Base-by-base conservation (phyloP, 352 stramenopile genomes). In the Globisporangium cylindrosporum region DNA sequence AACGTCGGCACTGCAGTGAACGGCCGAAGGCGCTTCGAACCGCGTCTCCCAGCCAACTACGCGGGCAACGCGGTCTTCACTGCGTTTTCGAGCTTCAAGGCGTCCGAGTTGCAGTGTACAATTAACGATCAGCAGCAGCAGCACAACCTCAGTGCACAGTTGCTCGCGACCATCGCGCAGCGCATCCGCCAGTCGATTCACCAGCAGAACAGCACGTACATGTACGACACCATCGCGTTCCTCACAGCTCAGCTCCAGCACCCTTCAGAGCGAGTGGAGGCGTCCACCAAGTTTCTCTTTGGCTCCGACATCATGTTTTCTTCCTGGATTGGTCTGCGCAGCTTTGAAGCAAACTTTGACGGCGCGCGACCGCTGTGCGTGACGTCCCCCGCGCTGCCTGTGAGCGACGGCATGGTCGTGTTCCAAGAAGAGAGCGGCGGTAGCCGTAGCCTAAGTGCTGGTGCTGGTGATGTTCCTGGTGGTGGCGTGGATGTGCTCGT, bases 301-400 rank as follows among this genome's bases (percentile, higher is more conserved):
- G 62, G 68, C 56, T 25, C 57, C n/a, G 68, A 73, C 56, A 4
- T 73, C 12, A 24, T 73, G 41, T 65, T 70, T 22, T 66, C 68
- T 6, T 70, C 68, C 4, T 70, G 68, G 68, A 20, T 65, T n/a
- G 49, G 49, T 25, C 55, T 73, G 18, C 55, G 46, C 20, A 34
- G 22, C 15, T 36, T 66, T 32, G 53, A 66, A 10, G 55, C 48
- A n/a, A 25, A 65, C 24, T 73, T 73, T 48, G 41, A 48, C 34
- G 68, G n/a, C 4, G 56, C 32, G 7, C 29, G n/a, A 15, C 68
- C 62, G 18, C 14, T 64, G 15, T 60, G 56, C 9, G 68, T 64
- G 36, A 49, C 55, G 24, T 41, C 62, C 10, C 43, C 43, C 1
- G 41, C 29, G 0, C 8, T 70, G 10, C 27, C 62, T 1, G 46